Conservation (phyloP, 441 rosid species). For the Arabidopsis lyrata region DNA sequence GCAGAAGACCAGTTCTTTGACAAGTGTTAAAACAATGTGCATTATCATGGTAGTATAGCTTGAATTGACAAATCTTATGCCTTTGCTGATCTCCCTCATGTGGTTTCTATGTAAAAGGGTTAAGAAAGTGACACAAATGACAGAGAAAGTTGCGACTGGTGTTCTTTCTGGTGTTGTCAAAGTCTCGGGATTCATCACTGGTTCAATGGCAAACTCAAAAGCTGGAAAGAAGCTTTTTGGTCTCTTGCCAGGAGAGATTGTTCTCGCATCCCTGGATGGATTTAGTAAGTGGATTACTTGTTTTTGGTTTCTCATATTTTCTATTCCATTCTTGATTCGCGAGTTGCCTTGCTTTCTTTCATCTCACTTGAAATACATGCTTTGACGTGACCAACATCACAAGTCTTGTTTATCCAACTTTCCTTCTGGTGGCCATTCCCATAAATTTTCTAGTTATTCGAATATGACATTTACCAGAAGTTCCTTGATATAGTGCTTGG, state of each 20-base stretch:
- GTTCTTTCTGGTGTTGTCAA: conserved; percentile 90
- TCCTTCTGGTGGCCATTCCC: not conserved
- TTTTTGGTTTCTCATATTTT: not conserved
- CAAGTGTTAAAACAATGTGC: conserved; percentile 5
- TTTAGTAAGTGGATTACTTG: conserved; percentile 66
- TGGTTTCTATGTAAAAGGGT: conserved; percentile 58
- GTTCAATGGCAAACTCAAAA: conserved; percentile 84
- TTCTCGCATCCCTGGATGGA: conserved; percentile 94
- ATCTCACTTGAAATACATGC: not conserved
- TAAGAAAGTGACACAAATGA: conserved; percentile 81
- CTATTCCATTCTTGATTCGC: not conserved
- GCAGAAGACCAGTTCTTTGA: not conserved
- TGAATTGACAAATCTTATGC: conserved; percentile 10
- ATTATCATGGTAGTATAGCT: not conserved
- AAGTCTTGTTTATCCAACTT: not conserved
- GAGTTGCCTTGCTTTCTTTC: not conserved
- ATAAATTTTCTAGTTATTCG: not conserved
- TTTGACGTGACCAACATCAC: no score
- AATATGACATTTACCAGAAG: not conserved
- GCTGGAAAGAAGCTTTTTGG: conserved; percentile 86
- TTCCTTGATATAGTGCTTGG: conserved; percentile 10
- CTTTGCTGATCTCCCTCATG: conserved; percentile 8
- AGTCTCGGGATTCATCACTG: conserved; percentile 79
- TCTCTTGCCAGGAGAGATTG: conserved; percentile 84
- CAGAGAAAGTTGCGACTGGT: conserved; percentile 79